A percentile compares a stretch with the other conserved stretches of the same genome.
Conservation (phyloP, 2,329 filamentous ascomycete genomes). For the Pestalotiopsis sp. region DNA sequence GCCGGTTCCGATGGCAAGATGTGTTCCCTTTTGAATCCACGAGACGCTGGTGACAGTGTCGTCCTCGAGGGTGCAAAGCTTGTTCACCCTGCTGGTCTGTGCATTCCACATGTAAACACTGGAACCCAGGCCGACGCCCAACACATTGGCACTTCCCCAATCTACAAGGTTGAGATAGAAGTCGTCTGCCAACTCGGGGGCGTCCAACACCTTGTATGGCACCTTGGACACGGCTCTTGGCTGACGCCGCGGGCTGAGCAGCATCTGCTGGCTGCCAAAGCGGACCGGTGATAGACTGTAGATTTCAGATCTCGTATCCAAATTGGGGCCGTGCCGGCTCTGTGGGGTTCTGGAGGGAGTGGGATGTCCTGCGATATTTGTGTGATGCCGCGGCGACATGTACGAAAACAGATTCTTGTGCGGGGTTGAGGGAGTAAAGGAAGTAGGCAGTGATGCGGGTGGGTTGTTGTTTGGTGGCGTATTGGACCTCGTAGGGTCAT, state of each 20-base stretch:
- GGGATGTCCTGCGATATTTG: conserved; percentile 74
- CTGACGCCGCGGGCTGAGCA: conserved; percentile 86
- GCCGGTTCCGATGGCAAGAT: conserved; percentile 91
- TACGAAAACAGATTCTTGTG: conserved; percentile 98
- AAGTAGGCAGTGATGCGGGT: conserved; percentile 66
- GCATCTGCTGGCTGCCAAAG: conserved; percentile 89
- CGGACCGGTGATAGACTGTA: conserved; percentile 96
- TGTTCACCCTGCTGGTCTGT: conserved; percentile 85
- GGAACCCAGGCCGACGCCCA: conserved; percentile 88
- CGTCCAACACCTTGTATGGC: conserved; percentile 96
- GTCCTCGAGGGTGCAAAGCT: conserved; percentile 88
- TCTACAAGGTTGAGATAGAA: conserved; percentile 98
- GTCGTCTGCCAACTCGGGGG: conserved; percentile 92
- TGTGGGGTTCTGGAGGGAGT: conserved; percentile 89
- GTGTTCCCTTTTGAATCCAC: conserved; percentile 97
- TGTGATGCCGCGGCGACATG: conserved; percentile 73
- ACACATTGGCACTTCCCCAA: conserved; percentile 93
- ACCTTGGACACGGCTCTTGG: conserved; percentile 92
- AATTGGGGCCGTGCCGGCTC: conserved; percentile 82
- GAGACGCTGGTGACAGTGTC: conserved; percentile 96
- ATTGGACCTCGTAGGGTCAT: conserved; percentile 72
- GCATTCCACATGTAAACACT: conserved; percentile 99
- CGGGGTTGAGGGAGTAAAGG: conserved; percentile 88
- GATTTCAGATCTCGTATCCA: conserved; percentile 88
- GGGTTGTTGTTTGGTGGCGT: conserved; percentile 77